Percentiles rank a stretch among this genome's conserved stretches.
These are phyloP conservation scores for Wallacemonas rigidus DNA, from an alignment of 208 protist genomes.

Conservation along the genomic window DNA sequence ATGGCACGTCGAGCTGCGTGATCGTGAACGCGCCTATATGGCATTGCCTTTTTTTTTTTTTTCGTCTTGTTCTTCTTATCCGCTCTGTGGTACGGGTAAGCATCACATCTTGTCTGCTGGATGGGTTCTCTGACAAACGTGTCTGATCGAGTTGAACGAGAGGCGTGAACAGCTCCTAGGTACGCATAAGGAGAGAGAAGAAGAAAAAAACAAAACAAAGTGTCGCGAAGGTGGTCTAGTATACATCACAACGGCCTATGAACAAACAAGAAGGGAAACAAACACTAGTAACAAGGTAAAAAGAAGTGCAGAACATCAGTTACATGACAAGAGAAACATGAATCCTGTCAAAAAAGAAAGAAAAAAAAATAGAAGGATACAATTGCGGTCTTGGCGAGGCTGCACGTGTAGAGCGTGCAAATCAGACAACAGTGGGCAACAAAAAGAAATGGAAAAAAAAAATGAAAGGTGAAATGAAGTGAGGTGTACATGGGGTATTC, in stretches of 20 bases:
- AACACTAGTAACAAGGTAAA: not conserved
- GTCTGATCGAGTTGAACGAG: too few relatives aligned
- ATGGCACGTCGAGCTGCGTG: too few relatives aligned
- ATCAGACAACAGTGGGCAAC: slow-evolving; percentile 3
- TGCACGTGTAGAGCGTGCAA: not conserved
- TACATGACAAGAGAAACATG: not conserved
- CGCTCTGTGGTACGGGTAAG: too few relatives aligned
- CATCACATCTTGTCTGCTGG: too few relatives aligned
- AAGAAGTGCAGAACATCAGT: not conserved
- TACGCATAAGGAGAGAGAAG: not conserved
- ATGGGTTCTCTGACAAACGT: too few relatives aligned
- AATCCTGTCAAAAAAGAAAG: not conserved
- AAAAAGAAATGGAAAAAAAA: not conserved
- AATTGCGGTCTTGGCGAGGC: not conserved
- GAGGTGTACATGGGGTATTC: too few relatives aligned
- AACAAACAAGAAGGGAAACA: not conserved
- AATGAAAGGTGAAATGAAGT: too few relatives aligned
- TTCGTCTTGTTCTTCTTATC: too few relatives aligned
- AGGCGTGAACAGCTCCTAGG: too few relatives aligned
- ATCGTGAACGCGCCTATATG: too few relatives aligned
- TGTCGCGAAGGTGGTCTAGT: not conserved
- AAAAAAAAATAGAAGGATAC: slow-evolving; percentile 8
- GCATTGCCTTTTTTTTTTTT: too few relatives aligned
- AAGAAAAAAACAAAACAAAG: slow-evolving; percentile 5
- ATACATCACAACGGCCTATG: too few relatives aligned